phyloP scores from a whole-genome alignment of 2,329 filamentous ascomycete genomes.

The Aspergillus texensis region DNA sequence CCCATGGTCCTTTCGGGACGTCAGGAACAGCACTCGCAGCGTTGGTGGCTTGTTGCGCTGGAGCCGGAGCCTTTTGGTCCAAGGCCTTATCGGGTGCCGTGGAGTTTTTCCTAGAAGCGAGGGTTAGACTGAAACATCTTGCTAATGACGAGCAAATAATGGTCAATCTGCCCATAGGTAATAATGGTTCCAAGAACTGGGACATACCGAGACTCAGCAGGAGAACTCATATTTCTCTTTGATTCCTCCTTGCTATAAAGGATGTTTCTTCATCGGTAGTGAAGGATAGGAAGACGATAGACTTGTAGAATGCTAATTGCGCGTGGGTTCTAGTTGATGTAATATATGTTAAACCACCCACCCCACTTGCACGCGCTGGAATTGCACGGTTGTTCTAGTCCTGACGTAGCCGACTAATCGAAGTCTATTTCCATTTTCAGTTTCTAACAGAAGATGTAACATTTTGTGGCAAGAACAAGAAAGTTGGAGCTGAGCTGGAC shows the following conservation, averaged over 20 bases:
- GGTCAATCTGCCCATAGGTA: too few species aligned
- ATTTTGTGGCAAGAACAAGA: background rate
- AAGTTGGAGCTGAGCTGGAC: background rate
- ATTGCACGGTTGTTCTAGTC: too few species aligned
- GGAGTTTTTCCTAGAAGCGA: background rate
- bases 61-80: background rate
- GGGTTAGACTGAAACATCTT: background rate
- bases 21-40: background rate
- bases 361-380: too few species aligned
- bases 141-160: background rate
- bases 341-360: too few species aligned
- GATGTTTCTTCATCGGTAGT: background rate
- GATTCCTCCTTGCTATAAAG: background rate
- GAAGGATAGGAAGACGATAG: too few species aligned
- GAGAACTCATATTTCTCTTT: background rate
- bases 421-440: too few species aligned
- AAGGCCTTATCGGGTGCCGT: background rate
- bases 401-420: too few species aligned
- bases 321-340: too few species aligned
- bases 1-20: constrained; percentile 6
- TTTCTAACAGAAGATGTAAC: too few species aligned
- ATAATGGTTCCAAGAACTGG: background rate
- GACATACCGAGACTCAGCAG: background rate
- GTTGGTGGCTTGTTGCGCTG: background rate
- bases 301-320: too few species aligned